Evolutionary conservation across 2,329 filamentous ascomycete species (phyloP).

Genomic region (Aspergillus pseudotamarii): DNA sequence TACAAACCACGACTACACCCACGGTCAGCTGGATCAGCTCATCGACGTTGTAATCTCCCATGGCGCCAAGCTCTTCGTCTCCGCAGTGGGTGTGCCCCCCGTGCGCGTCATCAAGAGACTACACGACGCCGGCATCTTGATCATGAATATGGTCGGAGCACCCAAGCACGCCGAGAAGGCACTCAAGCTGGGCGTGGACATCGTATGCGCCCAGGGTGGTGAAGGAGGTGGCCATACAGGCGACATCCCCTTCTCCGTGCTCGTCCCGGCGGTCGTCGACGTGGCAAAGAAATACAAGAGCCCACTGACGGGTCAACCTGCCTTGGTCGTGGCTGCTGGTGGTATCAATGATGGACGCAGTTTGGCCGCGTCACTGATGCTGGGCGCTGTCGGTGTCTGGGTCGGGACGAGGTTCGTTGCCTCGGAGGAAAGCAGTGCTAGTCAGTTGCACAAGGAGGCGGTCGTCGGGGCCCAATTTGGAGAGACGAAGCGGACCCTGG

Average conservation of each 20-base stretch:
- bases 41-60: slow-evolving; percentile 84
- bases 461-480: slow-evolving; percentile 79
- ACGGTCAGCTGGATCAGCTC: slow-evolving; percentile 82
- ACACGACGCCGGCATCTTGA: slow-evolving; percentile 75
- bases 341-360: slow-evolving; percentile 82
- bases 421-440: slow-evolving; percentile 76
- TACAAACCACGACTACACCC: slow-evolving; percentile 95
- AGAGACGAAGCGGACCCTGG: slow-evolving; percentile 80
- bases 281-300: slow-evolving; percentile 74
- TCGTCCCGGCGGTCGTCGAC: slow-evolving; percentile 86
- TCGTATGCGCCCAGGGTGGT: slow-evolving; percentile 88
- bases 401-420: slow-evolving; percentile 93
- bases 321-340: slow-evolving; percentile 85
- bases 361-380: slow-evolving; percentile 80
- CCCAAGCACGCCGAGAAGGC: slow-evolving; percentile 91
- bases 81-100: slow-evolving; percentile 85
- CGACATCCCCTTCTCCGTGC: slow-evolving; percentile 79
- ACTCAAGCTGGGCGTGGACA: slow-evolving; percentile 81
- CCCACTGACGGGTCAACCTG: slow-evolving; percentile 68
- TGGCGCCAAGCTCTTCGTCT: slow-evolving; percentile 83
- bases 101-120: slow-evolving; percentile 71
- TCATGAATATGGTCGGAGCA: slow-evolving; percentile 98
- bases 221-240: slow-evolving; percentile 95
- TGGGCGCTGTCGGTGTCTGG: slow-evolving; percentile 88
- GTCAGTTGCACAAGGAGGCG: slow-evolving; percentile 77